Percentiles rank a stretch among this genome's conserved stretches.
phyloP scores from a whole-genome alignment of 1,139 yeast genomes.

The Yamadazyma triangularis region DNA sequence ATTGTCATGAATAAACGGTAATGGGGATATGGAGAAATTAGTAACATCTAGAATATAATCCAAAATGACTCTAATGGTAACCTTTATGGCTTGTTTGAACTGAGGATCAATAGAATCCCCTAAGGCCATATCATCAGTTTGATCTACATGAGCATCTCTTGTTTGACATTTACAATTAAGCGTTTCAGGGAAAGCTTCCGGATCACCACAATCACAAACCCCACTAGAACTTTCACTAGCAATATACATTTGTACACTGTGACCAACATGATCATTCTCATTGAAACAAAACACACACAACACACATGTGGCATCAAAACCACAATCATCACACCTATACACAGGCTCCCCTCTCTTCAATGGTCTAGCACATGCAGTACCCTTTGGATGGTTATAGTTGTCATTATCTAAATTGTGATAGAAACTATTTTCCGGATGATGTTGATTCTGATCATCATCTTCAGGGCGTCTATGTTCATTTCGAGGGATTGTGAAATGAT shows the following conservation, averaged over 20 bases:
- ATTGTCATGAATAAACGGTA: slow-evolving; percentile 32
- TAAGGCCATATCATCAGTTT: background rate
- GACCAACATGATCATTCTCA: slow-evolving; percentile 59
- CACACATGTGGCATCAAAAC: slow-evolving; percentile 72
- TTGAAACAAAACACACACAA: slow-evolving; percentile 68
- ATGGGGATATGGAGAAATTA: slow-evolving; percentile 28
- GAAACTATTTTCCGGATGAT: slow-evolving; percentile 2
- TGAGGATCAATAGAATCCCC: slow-evolving; percentile 7
- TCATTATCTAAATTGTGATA: slow-evolving; percentile 7
- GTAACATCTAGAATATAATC: slow-evolving; percentile 49
- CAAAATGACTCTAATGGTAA: slow-evolving; percentile 33
- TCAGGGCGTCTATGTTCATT: too few species aligned
- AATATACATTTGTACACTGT: slow-evolving; percentile 51
- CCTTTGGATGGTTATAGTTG: slow-evolving; percentile 21
- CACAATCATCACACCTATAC: slow-evolving; percentile 63
- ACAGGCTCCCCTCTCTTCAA: slow-evolving; percentile 59
- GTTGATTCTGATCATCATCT: background rate
- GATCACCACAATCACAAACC: slow-evolving; percentile 91
- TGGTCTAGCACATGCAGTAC: slow-evolving; percentile 58
- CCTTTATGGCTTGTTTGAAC: slow-evolving; percentile 17
- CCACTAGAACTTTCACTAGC: slow-evolving; percentile 51
- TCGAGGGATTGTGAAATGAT: slow-evolving; percentile 6
- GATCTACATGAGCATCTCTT: slow-evolving; percentile 3
- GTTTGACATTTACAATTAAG: slow-evolving; percentile 48
- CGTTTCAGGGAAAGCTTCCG: slow-evolving; percentile 64